These are phyloP conservation scores for Epichloe festucae DNA, from an alignment of 2,329 filamentous ascomycete species.

Conservation along the genomic window DNA sequence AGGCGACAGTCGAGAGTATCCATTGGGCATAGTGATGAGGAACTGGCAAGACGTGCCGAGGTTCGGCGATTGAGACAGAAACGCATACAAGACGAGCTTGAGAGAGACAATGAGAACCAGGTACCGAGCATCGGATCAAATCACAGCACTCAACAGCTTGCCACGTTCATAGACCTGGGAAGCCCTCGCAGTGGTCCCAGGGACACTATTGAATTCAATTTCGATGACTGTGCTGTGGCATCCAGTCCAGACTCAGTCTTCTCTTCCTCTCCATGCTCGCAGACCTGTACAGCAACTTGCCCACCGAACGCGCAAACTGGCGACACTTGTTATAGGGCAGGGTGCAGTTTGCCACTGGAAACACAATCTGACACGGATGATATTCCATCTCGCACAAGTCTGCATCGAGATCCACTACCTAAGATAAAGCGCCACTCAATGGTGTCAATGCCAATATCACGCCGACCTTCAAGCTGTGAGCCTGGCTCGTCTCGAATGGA, in stretches of 20 bases:
- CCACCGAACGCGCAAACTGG: background rate
- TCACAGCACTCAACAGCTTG: slow-evolving; percentile 13
- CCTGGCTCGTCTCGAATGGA: slow-evolving; percentile 7
- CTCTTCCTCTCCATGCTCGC: slow-evolving; percentile 1
- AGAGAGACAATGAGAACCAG: slow-evolving; percentile 29
- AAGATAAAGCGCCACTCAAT: background rate
- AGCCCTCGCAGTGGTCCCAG: slow-evolving; percentile 28
- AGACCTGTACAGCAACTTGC: background rate
- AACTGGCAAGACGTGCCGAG: slow-evolving; percentile 41
- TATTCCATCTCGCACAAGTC: background rate
- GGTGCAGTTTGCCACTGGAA: background rate
- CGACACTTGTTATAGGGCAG: background rate
- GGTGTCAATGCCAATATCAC: slow-evolving; percentile 1
- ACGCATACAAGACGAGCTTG: slow-evolving; percentile 45
- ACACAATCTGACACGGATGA: background rate
- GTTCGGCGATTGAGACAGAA: slow-evolving; percentile 41
- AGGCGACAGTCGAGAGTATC: slow-evolving; percentile 28
- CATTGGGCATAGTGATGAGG: slow-evolving; percentile 36
- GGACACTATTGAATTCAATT: slow-evolving; percentile 35
- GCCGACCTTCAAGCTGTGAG: slow-evolving; percentile 1
- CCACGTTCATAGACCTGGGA: slow-evolving; percentile 15
- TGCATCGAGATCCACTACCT: background rate
- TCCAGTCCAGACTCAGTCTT: background rate
- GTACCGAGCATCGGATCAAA: slow-evolving; percentile 16
- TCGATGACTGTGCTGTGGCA: slow-evolving; percentile 6